Conservation (phyloP, 2,329 filamentous ascomycete genomes). For the Cytospora piceicola region DNA sequence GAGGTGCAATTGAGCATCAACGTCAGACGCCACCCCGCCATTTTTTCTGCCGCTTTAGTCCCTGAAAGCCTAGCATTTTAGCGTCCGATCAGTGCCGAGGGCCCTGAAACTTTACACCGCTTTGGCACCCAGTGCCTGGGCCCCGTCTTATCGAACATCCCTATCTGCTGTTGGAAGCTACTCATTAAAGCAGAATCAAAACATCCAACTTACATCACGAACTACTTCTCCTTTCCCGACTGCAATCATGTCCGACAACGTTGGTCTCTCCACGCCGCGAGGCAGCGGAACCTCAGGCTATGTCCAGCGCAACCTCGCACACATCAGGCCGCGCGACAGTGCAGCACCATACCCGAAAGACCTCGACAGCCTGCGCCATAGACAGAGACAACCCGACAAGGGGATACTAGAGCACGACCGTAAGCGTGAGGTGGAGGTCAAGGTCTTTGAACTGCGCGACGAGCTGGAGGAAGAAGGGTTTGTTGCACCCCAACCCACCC, state of each 20-base stretch:
- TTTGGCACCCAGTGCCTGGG: conserved; percentile 8
- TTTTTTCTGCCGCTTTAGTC: conserved; percentile 19
- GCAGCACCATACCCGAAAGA: conserved; percentile 66
- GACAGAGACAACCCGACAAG: conserved; percentile 83
- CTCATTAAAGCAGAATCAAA: background rate
- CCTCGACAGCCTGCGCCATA: conserved; percentile 52
- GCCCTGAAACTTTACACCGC: conserved; percentile 15
- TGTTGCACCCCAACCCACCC: background rate
- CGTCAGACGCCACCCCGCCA: conserved; percentile 26
- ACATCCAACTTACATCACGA: background rate
- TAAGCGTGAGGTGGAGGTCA: conserved; percentile 87
- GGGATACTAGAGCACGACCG: conserved; percentile 94
- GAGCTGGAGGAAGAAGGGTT: conserved; percentile 88
- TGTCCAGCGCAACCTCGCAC: conserved; percentile 92
- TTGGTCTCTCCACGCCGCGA: conserved; percentile 90
- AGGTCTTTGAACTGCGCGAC: conserved; percentile 88
- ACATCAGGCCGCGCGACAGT: conserved; percentile 82
- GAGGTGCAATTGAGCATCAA: conserved; percentile 5
- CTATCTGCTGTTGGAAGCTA: background rate
- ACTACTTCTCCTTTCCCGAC: background rate
- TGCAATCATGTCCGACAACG: conserved; percentile 86
- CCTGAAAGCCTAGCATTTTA: background rate
- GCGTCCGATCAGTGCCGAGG: background rate
- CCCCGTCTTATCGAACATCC: background rate
- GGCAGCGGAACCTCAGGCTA: conserved; percentile 97